phyloP scores from a whole-genome alignment of 306 rosid species.

The Prinsepia uniflora region DNA sequence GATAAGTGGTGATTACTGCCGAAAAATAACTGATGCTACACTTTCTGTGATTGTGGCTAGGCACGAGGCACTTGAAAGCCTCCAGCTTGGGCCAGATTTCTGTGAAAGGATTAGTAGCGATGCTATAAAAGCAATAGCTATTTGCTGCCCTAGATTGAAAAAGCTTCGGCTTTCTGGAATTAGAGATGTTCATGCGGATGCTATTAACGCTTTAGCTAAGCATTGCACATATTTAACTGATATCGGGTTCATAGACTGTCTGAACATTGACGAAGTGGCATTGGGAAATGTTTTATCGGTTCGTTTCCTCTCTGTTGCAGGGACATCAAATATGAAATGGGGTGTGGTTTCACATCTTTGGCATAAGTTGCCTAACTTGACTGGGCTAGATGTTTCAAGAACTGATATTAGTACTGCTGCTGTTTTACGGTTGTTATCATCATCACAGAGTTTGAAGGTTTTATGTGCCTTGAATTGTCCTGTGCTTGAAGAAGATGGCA shows the following conservation, averaged over 20 bases:
- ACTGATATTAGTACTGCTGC: conserved; percentile 82
- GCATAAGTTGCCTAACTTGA: conserved; percentile 82
- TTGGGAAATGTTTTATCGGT: conserved; percentile 73
- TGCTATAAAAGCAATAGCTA: conserved; percentile 83
- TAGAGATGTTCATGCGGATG: conserved; percentile 79
- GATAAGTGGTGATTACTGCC: conserved; percentile 90
- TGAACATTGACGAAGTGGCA: conserved; percentile 77
- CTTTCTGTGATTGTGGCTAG: conserved; percentile 92
- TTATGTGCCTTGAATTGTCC: conserved; percentile 92
- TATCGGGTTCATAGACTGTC: conserved; percentile 89
- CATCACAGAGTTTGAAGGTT: conserved; percentile 66
- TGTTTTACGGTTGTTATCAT: conserved; percentile 67
- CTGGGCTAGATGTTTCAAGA: conserved; percentile 89
- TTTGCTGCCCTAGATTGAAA: conserved; percentile 72
- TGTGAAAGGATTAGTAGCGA: conserved; percentile 98
- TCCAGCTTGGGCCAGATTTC: conserved; percentile 99
- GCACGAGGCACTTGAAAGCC: conserved; percentile 91
- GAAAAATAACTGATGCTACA: conserved; percentile 97
- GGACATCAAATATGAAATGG: conserved; percentile 91
- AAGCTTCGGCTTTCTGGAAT: conserved; percentile 87
- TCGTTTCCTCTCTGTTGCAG: conserved; percentile 84
- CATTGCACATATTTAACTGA: conserved; percentile 74
- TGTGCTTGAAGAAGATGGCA: conserved; percentile 68
- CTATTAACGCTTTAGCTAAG: conserved; percentile 69
- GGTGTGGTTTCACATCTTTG: conserved; percentile 78